Evolutionary conservation across 169 alveolate species (phyloP).

Genomic region (Cytauxzoon felis): DNA sequence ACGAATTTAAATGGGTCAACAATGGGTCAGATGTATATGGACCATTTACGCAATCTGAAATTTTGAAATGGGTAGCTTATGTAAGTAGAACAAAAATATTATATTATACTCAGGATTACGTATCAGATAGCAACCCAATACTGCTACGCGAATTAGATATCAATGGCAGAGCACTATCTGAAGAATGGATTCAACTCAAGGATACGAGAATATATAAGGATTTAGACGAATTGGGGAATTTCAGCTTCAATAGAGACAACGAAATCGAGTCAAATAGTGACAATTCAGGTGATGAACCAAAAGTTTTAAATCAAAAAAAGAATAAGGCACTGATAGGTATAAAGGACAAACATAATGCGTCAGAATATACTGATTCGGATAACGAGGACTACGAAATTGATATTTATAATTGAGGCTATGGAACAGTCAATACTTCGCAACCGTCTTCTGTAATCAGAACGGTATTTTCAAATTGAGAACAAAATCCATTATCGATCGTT

Average conservation of each 20-base stretch:
- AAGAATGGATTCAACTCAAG: conserved; percentile 29
- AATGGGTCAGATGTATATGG: conserved; percentile 32
- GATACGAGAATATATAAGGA: conserved; percentile 16
- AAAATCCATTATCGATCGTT: conserved; percentile 79
- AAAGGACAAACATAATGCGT: conserved; percentile 2
- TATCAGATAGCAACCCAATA: conserved; percentile 50
- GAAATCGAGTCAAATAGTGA: background rate
- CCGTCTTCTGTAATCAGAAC: conserved; percentile 82
- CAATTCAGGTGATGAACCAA: conserved; percentile 14
- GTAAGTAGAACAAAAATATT: background rate
- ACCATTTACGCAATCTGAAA: conserved; percentile 41
- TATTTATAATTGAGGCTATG: background rate
- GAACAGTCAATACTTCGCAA: conserved; percentile 76
- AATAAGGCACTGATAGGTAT: conserved; percentile 28
- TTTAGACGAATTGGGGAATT: conserved; percentile 1
- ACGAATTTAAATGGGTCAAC: conserved; percentile 53
- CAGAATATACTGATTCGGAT: conserved; percentile 12
- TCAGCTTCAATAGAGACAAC: background rate
- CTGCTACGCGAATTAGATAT: conserved; percentile 18
- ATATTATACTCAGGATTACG: conserved; percentile 5
- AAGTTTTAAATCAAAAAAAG: conserved; percentile 13
- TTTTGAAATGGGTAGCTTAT: conserved; percentile 44
- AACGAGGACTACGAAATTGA: conserved; percentile 49
- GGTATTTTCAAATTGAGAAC: conserved; percentile 91
- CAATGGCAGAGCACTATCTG: conserved; percentile 15